Conservation (phyloP, 2,329 filamentous ascomycete genomes). For the Aspergillus bombycis region DNA sequence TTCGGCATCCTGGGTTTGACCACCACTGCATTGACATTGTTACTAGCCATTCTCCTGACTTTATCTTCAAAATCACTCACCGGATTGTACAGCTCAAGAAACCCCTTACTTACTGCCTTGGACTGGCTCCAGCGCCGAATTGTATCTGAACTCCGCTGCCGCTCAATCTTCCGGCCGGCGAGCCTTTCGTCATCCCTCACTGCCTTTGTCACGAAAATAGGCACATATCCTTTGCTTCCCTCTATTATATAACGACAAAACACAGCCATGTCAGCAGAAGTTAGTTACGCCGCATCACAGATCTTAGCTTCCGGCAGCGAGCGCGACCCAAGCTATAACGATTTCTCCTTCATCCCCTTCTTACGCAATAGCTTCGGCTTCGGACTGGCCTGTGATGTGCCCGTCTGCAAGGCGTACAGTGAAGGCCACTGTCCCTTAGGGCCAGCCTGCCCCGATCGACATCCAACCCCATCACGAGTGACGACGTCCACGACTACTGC, state of each 20-base stretch:
- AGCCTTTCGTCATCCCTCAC: background rate
- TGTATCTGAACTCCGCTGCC: background rate
- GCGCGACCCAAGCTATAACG: conserved; percentile 55
- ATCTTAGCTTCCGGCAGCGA: conserved; percentile 40
- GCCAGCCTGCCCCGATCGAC: conserved; percentile 81
- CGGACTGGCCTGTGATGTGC: conserved; percentile 75
- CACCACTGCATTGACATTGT: background rate
- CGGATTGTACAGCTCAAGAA: background rate
- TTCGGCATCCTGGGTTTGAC: background rate
- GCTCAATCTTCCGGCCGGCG: background rate
- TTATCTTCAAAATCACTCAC: background rate
- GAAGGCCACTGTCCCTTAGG: conserved; percentile 86
- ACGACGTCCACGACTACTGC: conserved; percentile 49
- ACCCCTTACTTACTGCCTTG: background rate
- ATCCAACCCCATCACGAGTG: conserved; percentile 57
- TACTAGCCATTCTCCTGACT: background rate
- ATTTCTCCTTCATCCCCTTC: conserved; percentile 85
- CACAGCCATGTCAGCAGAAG: conserved; percentile 38
- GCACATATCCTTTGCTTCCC: background rate
- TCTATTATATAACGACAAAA: background rate
- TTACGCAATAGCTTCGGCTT: conserved; percentile 82
- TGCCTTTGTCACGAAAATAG: background rate
- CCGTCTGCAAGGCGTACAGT: conserved; percentile 83
- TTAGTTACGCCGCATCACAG: conserved; percentile 35
- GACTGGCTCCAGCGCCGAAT: background rate